Evolutionary conservation across 2,329 filamentous ascomycete genomes (phyloP).

Genomic region (Fusarium solani-melongenae): DNA sequence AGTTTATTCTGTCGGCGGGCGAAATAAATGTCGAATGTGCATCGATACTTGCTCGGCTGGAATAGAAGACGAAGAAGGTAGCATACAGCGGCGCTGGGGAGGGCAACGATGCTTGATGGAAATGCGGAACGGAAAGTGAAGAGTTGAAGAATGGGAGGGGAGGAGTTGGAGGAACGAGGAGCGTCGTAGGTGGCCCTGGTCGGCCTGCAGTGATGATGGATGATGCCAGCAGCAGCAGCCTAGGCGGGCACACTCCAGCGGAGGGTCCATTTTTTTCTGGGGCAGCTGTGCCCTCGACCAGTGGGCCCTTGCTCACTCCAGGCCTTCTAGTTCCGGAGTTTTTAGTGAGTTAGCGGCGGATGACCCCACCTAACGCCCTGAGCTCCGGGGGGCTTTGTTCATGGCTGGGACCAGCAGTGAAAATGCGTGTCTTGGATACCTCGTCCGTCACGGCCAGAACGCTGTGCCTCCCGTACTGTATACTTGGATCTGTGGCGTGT

Average conservation of each 20-base stretch:
- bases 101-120: constrained; percentile 10
- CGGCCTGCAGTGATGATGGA: constrained; percentile 29
- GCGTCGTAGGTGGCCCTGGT: constrained; percentile 19
- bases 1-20: constrained; percentile 31
- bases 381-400: constrained; percentile 1
- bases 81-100: constrained; percentile 8
- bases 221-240: constrained; percentile 46
- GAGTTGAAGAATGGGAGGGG: constrained; percentile 21
- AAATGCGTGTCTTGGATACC: neutral
- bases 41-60: constrained; percentile 22
- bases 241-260: constrained; percentile 23
- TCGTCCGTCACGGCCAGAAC: neutral
- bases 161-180: constrained; percentile 31
- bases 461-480: constrained; percentile 1
- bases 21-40: constrained; percentile 25
- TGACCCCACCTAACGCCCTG: constrained; percentile 4
- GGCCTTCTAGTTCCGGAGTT: neutral
- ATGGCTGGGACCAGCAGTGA: constrained; percentile 2
- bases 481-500: constrained; percentile 25
- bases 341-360: neutral
- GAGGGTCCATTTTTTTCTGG: constrained; percentile 31
- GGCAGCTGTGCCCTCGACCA: constrained; percentile 4
- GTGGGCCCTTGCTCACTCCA: neutral
- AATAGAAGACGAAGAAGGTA: constrained; percentile 8
- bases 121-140: constrained; percentile 15